Evolutionary conservation across 495 filamentous ascomycete species (phyloP), one percentile per base, ranked within the genome.

Genomic region (Glonium stellatum): DNA sequence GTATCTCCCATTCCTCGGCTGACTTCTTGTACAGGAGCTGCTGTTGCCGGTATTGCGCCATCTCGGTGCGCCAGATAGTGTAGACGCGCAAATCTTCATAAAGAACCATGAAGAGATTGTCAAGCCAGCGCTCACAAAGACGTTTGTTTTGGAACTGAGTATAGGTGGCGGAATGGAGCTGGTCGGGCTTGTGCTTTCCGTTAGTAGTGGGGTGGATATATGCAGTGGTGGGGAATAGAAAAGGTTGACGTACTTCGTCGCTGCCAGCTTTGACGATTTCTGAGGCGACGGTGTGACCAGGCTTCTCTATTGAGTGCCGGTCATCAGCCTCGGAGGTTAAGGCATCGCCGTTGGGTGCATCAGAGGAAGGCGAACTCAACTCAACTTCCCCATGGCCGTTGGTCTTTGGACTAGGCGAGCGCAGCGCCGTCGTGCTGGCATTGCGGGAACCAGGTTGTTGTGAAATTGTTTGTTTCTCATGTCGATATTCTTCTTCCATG

Each of bases 71-170:
- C 93, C 93, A 98, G 70, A 98, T 97, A 41, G 93, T 97, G 75
- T 97, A 98, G 57, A 98, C 91, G 31, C 93, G 89, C 10, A 98
- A 82, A 68, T 98, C 93, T 72, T 98, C 93, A 69, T 97, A 98
- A 0, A 97, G 81, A 0, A 97, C 92, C 93, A 98, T 98, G 77
- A 98, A 97, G 35, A 98, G 82, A 65, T 95, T 97, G 73, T 98
- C 93, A 1, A 98, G 82, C 93, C 93, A 98, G 62, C 93, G 83
- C 70, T 98, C 93, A 68, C 93, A 98, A 4, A 98, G 83, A 0
- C 93, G 87, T 76, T 98, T 98, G 74, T 97, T 93, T 61, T 90
- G 90, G 70, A 98, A 89, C 59, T 85, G 81, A 9, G 83, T 80
- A 68, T 85, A 87, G 54, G 76, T 67, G 23, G 42, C 41, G 23